These are phyloP conservation scores for Alternaria gansuensis DNA, from an alignment of 2,329 filamentous ascomycete species.

Conservation along the genomic window DNA sequence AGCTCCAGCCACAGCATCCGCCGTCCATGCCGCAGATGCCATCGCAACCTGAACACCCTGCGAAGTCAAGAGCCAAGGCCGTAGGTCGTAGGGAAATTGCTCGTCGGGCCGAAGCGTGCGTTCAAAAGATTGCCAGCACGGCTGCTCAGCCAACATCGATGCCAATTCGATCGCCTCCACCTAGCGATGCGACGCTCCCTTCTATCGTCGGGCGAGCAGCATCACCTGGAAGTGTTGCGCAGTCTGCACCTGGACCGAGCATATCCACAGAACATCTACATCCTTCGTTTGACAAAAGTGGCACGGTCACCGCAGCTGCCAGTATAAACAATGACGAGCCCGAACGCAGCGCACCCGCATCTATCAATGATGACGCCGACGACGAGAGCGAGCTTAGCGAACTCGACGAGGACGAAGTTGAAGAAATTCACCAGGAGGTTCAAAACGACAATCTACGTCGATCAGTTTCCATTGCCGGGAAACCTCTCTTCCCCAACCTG, in stretches of 20 bases:
- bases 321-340: constrained; percentile 43
- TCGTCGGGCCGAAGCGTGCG: constrained; percentile 66
- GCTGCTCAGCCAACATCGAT: constrained; percentile 39
- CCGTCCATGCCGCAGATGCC: constrained; percentile 26
- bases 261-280: constrained; percentile 28
- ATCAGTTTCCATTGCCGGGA: constrained; percentile 30
- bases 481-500: constrained; percentile 42
- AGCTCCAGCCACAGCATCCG: constrained; percentile 31
- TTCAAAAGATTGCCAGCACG: constrained; percentile 53
- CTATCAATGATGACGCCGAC: constrained; percentile 62
- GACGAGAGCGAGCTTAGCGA: constrained; percentile 66
- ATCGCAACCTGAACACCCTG: constrained; percentile 32
- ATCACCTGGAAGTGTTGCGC: constrained; percentile 34
- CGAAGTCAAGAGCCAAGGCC: constrained; percentile 60
- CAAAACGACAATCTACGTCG: constrained; percentile 24
- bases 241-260: constrained; percentile 7
- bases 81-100: constrained; percentile 68
- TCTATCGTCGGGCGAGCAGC: constrained; percentile 19
- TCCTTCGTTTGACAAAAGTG: constrained; percentile 28
- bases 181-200: constrained; percentile 28
- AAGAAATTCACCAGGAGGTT: constrained; percentile 44
- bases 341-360: constrained; percentile 65
- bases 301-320: constrained; percentile 55
- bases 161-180: constrained; percentile 47
- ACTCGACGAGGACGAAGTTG: constrained; percentile 56